phyloP scores from a whole-genome alignment of 768 basidiomycete genomes.

The Rubroboletus pulcherrimus region DNA sequence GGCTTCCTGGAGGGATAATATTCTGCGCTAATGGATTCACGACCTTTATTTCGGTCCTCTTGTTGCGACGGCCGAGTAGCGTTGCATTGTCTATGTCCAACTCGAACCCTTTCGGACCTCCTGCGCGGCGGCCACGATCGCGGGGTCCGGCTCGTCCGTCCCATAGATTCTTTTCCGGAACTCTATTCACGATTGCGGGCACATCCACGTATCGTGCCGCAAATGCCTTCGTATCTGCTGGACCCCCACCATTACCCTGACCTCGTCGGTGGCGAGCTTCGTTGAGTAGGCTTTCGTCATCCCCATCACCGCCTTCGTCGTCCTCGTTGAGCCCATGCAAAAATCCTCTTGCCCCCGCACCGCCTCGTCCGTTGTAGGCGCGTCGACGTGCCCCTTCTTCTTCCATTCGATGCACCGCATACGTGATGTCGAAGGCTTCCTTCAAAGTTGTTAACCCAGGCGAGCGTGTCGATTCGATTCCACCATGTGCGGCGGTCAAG shows the following conservation, averaged over 20 bases:
- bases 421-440: constrained; percentile 98
- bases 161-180: constrained; percentile 32
- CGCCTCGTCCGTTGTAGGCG: constrained; percentile 75
- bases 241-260: constrained; percentile 22
- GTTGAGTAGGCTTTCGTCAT: constrained; percentile 47
- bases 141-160: constrained; percentile 70
- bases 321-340: constrained; percentile 89
- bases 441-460: constrained; percentile 92
- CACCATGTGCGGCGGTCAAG: constrained; percentile 73
- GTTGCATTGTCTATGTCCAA: constrained; percentile 86
- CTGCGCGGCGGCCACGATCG: constrained; percentile 45
- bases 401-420: constrained; percentile 99
- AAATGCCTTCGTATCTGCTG: constrained; percentile 7
- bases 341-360: constrained; percentile 74
- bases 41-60: constrained; percentile 30
- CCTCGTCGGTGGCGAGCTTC: constrained; percentile 41
- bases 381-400: constrained; percentile 90
- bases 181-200: constrained; percentile 10
- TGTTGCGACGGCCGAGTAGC: constrained; percentile 69
- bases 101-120: constrained; percentile 55
- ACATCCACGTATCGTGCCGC: constrained; percentile 9
- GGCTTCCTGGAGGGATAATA: constrained; percentile 26
- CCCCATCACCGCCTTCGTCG: constrained; percentile 66
- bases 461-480: constrained; percentile 72
- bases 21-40: constrained; percentile 35